Evolutionary conservation across 192 early-diverging fungal genomes (phyloP).

Genomic region (Coemansia sp.): DNA sequence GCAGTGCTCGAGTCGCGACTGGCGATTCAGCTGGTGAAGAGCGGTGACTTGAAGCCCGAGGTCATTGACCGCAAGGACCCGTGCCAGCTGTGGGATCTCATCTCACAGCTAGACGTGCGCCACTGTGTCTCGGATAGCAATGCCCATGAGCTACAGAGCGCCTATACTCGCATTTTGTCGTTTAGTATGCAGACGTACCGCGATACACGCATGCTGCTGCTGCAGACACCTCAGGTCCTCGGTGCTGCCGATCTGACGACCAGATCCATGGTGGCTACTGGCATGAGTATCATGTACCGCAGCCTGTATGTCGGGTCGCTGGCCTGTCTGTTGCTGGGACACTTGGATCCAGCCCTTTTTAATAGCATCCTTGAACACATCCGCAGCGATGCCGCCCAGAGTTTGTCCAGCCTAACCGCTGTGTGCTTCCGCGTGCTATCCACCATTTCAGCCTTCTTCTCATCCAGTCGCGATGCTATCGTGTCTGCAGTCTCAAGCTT

Average conservation of each 20-base stretch:
- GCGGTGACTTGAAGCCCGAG: conserved; percentile 12
- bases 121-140: conserved; percentile 3
- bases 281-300: conserved; percentile 27
- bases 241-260: neutral
- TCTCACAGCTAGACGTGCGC: conserved; percentile 18
- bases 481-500: conserved; percentile 15
- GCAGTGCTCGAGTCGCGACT: conserved; percentile 48
- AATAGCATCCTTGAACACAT: conserved; percentile 30
- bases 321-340: conserved; percentile 27
- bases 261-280: conserved; percentile 9
- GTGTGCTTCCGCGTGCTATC: conserved; percentile 45
- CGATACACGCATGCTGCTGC: conserved; percentile 8
- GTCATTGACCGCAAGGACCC: conserved; percentile 20
- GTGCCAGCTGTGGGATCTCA: conserved; percentile 36
- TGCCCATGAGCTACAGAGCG: neutral
- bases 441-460: conserved; percentile 25
- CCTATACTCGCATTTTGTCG: conserved; percentile 32
- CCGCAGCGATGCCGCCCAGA: conserved; percentile 13
- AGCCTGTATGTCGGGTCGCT: conserved; percentile 31
- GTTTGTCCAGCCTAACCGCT: conserved; percentile 28
- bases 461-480: conserved; percentile 17
- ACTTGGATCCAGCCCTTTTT: conserved; percentile 18
- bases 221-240: neutral
- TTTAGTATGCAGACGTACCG: conserved; percentile 28
- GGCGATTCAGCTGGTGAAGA: conserved; percentile 22